phyloP scores from a whole-genome alignment of 2,329 filamentous ascomycete species.

The Fusarium sp. region DNA sequence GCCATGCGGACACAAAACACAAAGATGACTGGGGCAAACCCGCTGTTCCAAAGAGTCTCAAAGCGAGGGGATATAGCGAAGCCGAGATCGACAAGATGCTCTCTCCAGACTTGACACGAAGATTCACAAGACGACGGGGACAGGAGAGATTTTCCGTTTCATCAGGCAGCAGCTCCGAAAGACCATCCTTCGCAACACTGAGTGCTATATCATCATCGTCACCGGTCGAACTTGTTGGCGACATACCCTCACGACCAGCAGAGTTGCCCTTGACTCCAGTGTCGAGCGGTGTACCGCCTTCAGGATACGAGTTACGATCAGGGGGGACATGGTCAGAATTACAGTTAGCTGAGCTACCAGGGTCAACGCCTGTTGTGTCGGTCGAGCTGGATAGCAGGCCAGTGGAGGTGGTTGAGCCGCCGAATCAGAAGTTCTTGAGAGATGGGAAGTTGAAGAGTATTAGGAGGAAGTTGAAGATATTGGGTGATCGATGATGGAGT shows the following conservation, averaged over 20 bases:
- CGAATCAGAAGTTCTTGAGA: background rate
- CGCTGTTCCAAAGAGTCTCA: constrained; percentile 1
- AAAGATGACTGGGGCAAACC: background rate
- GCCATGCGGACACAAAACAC: background rate
- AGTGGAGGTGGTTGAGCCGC: background rate
- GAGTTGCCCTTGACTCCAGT: background rate
- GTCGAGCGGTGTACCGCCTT: background rate
- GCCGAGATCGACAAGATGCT: constrained; percentile 9
- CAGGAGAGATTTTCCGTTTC: background rate
- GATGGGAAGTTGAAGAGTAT: background rate
- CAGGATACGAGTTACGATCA: background rate
- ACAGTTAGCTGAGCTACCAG: background rate
- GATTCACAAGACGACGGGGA: background rate
- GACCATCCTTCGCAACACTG: background rate
- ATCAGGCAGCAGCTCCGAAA: background rate
- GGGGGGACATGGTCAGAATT: background rate
- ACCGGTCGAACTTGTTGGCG: background rate
- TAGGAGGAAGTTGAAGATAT: background rate
- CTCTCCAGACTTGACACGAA: background rate
- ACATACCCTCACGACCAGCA: background rate
- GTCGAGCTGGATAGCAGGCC: background rate
- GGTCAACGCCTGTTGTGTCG: background rate
- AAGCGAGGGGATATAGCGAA: background rate
- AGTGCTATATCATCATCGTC: background rate
- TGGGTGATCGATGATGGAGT: background rate